Conservation (phyloP, 1,284 basidiomycete genomes). For the Malassezia psittaci region DNA sequence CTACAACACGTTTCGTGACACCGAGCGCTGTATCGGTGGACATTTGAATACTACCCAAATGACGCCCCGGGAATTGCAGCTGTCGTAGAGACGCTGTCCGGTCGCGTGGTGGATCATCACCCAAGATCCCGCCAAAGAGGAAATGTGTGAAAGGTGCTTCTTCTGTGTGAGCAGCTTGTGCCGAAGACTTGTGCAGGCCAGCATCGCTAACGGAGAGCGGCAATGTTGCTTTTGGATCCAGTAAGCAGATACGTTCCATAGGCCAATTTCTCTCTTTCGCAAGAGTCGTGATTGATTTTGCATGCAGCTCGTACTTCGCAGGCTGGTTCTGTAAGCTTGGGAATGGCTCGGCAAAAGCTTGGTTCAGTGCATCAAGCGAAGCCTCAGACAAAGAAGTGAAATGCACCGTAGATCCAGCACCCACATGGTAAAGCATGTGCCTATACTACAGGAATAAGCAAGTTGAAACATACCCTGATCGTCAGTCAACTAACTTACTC, state of each 20-base stretch:
- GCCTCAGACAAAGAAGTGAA: constrained; percentile 72
- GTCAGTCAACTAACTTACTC: constrained; percentile 21
- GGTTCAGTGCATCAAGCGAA: constrained; percentile 58
- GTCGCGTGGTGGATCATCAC: constrained; percentile 81
- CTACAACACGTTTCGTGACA: constrained; percentile 76
- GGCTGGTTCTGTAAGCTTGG: constrained; percentile 15
- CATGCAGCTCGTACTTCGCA: constrained; percentile 57
- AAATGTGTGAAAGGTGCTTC: constrained; percentile 37
- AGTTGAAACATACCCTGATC: constrained; percentile 16
- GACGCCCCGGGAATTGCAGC: constrained; percentile 64
- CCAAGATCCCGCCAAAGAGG: constrained; percentile 51
- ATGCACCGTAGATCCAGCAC: constrained; percentile 58
- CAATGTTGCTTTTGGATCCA: constrained; percentile 37
- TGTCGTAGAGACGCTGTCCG: constrained; percentile 70
- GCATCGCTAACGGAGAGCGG: constrained; percentile 31
- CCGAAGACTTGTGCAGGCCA: constrained; percentile 9
- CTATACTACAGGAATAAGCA: constrained; percentile 50
- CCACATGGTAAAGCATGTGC: constrained; percentile 76
- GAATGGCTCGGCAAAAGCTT: constrained; percentile 45
- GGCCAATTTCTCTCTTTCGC: constrained; percentile 55
- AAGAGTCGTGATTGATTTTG: constrained; percentile 59
- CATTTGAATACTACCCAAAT: constrained; percentile 65
- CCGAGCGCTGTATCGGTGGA: constrained; percentile 94
- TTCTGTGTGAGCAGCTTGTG: constrained; percentile 44
- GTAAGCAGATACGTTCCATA: constrained; percentile 48